Conservation (phyloP, 257 asterid species). For the Primulina tabacum region DNA sequence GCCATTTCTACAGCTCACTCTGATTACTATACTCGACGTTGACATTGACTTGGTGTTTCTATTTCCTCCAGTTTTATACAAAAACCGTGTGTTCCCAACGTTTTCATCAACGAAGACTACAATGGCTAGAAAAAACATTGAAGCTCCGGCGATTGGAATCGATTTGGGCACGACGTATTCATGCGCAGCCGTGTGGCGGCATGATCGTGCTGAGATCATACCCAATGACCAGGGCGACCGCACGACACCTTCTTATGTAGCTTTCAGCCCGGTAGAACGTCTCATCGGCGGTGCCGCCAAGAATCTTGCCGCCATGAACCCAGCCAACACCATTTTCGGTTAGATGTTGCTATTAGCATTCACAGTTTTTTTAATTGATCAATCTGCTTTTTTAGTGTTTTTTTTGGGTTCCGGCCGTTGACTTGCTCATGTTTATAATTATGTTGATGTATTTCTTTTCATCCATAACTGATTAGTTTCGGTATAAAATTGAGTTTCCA, state of each 20-base stretch:
- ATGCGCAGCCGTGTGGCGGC: background rate
- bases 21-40: no score
- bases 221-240: background rate
- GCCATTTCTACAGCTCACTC: no score
- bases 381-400: background rate
- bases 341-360: background rate
- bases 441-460: no score
- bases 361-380: no score
- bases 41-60: no score
- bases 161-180: background rate
- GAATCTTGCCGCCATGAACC: background rate
- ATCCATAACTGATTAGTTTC: no score
- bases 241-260: background rate
- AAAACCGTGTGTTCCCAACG: no score
- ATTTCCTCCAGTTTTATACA: no score
- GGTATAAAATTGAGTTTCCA: no score
- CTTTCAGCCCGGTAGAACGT: background rate
- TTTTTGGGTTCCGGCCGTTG: background rate
- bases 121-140: background rate
- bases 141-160: background rate
- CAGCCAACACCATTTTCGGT: background rate
- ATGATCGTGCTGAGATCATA: background rate
- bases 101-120: background rate
- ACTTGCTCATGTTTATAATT: background rate
- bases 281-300: constrained; percentile 1